Evolutionary conservation across 176 grass and related monocot genomes (phyloP), one percentile per base, ranked within the genome.

Genomic region (Aegilops bicornis): DNA sequence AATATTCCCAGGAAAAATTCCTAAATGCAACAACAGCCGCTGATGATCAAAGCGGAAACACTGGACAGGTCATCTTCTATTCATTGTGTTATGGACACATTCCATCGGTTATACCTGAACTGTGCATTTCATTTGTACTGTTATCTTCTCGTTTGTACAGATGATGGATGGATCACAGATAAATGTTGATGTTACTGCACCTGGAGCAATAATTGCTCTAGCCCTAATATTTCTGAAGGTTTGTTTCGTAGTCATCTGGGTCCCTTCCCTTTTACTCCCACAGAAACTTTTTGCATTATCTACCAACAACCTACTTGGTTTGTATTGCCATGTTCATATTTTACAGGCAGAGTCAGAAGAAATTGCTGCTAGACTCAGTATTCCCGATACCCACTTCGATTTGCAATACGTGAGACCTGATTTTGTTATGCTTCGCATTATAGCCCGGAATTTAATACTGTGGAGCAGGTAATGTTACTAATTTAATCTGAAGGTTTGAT

Each of bases 151-250:
- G 16, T 84, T 68, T 90, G 58, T 84, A 77, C 84, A 98, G 96
- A 93, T 94, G 83, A 91, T 92, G 87, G 93, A 95, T 91, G 93
- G 91, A 87, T 56, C 90, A 67, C 96, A 92, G 76, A 90, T 98
- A 87, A 98, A 98, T 87, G 88, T 98, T 91, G 93, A 98, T 76
- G 93, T 98, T 74, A 98, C 96, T 81, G 91, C 96, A 79, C 96
- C 96, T 82, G 96, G 96, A 79, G 96, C 93, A 75, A 95, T 92
- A 95, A 92, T 98, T 95, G 96, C 96, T 79, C 86, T 98, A 70
- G 93, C 91, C 36, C 82, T 98, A 50, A 95, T 98, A 87, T 98
- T 89, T 92, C 84, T 98, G 77, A 98, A 95, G 88, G 96, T 94
- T 64, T 66, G 22, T 69, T 77, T 36, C 43, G 36, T 79, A 16